phyloP scores from a whole-genome alignment of 306 rosid genomes.

The Cicer arietinum region DNA sequence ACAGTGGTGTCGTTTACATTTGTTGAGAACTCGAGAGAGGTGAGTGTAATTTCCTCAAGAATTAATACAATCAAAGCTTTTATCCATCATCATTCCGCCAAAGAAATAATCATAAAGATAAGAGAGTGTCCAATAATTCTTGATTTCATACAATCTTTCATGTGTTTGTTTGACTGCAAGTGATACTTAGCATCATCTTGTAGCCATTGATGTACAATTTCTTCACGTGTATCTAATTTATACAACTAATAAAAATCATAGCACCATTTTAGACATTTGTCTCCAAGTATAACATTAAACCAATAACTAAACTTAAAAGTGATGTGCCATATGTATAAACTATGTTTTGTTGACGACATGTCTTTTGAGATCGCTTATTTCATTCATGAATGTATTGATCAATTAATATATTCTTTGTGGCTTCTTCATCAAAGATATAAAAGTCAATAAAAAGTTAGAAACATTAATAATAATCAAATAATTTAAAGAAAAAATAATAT shows the following conservation, averaged over 20 bases:
- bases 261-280: background rate
- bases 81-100: too few species aligned
- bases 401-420: background rate
- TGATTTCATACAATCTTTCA: too few species aligned
- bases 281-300: background rate
- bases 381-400: constrained; percentile 12
- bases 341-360: background rate
- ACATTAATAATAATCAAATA: too few species aligned
- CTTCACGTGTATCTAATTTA: background rate
- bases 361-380: constrained; percentile 10
- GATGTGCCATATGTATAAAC: background rate
- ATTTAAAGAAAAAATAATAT: background rate
- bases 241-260: background rate
- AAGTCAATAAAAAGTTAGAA: background rate
- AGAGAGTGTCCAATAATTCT: too few species aligned
- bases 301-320: background rate
- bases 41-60: too few species aligned
- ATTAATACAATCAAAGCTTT: too few species aligned
- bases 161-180: too few species aligned
- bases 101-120: too few species aligned
- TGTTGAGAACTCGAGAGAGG: too few species aligned
- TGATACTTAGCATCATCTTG: too few species aligned
- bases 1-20: too few species aligned
- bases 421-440: constrained; percentile 4
- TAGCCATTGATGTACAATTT: too few species aligned